phyloP scores from a whole-genome alignment of 192 early-diverging fungal species.

The Dissophora ornata region DNA sequence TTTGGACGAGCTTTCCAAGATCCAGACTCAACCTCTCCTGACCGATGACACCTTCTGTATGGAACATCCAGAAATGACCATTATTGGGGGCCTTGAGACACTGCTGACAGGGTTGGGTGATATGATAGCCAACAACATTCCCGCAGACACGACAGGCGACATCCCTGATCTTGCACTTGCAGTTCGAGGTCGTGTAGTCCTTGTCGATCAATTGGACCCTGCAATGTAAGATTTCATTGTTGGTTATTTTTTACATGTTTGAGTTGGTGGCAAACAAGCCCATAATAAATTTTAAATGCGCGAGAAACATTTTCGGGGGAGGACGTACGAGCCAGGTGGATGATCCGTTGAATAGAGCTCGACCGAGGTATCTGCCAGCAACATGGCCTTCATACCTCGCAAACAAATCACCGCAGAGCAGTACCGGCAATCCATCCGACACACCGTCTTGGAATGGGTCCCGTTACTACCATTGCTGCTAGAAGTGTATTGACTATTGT shows the following conservation, averaged over 20 bases:
- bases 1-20: slow-evolving; percentile 31
- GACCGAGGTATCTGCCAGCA: slow-evolving; percentile 75
- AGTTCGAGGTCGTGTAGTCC: slow-evolving; percentile 77
- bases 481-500: slow-evolving; percentile 16
- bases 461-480: slow-evolving; percentile 30
- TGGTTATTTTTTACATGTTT: too few relatives aligned
- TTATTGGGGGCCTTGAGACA: slow-evolving; percentile 95
- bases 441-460: slow-evolving; percentile 68
- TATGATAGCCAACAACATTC: slow-evolving; percentile 83
- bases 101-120: slow-evolving; percentile 84
- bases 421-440: slow-evolving; percentile 72
- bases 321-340: slow-evolving; percentile 77
- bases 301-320: too few relatives aligned
- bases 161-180: slow-evolving; percentile 78
- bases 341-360: slow-evolving; percentile 82
- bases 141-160: slow-evolving; percentile 75
- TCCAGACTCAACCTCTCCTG: slow-evolving; percentile 62
- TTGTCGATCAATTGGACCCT: slow-evolving; percentile 74
- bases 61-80: slow-evolving; percentile 98
- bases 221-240: too few relatives aligned
- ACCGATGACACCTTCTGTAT: slow-evolving; percentile 76
- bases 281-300: too few relatives aligned
- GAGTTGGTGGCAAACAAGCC: not conserved
- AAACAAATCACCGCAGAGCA: slow-evolving; percentile 72
- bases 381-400: slow-evolving; percentile 81